Percentiles rank a stretch among this genome's conserved stretches.
phyloP scores from a whole-genome alignment of 192 early-diverging fungal genomes.

The Backusella sp. region DNA sequence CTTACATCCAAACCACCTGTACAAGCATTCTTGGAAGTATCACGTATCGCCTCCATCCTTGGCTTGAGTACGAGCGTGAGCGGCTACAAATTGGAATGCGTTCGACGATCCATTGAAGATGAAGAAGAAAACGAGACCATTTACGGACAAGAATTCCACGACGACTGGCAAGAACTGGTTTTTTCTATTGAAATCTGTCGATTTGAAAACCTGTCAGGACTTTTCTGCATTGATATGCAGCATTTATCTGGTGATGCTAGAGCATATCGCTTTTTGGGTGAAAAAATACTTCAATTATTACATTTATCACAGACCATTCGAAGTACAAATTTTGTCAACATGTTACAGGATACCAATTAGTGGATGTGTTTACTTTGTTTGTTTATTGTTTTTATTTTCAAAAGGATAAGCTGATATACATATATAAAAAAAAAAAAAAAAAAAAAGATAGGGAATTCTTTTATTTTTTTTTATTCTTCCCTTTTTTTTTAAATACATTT shows the following conservation, averaged over 20 bases:
- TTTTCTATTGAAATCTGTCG: slow-evolving; percentile 84
- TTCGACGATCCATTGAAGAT: slow-evolving; percentile 33
- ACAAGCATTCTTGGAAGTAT: slow-evolving; percentile 64
- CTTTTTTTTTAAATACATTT: background rate
- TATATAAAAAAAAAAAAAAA: background rate
- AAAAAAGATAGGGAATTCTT: background rate
- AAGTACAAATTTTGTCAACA: background rate
- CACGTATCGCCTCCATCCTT: slow-evolving; percentile 44
- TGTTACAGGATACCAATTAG: background rate
- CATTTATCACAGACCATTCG: slow-evolving; percentile 23
- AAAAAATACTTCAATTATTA: slow-evolving; percentile 47
- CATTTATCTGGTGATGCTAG: slow-evolving; percentile 66
- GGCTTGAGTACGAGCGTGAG: slow-evolving; percentile 46
- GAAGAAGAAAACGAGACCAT: slow-evolving; percentile 38
- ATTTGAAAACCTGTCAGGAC: slow-evolving; percentile 78
- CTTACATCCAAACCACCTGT: slow-evolving; percentile 64
- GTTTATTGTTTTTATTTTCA: background rate
- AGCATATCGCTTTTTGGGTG: slow-evolving; percentile 72
- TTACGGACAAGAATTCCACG: slow-evolving; percentile 50
- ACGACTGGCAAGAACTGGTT: slow-evolving; percentile 73
- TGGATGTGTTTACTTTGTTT: background rate
- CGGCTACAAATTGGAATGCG: slow-evolving; percentile 56
- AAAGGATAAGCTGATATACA: background rate
- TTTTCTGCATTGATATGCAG: slow-evolving; percentile 69
- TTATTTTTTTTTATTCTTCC: background rate